Evolutionary conservation across 2,329 filamentous ascomycete genomes (phyloP).

Genomic region (Epichloe gansuensis): DNA sequence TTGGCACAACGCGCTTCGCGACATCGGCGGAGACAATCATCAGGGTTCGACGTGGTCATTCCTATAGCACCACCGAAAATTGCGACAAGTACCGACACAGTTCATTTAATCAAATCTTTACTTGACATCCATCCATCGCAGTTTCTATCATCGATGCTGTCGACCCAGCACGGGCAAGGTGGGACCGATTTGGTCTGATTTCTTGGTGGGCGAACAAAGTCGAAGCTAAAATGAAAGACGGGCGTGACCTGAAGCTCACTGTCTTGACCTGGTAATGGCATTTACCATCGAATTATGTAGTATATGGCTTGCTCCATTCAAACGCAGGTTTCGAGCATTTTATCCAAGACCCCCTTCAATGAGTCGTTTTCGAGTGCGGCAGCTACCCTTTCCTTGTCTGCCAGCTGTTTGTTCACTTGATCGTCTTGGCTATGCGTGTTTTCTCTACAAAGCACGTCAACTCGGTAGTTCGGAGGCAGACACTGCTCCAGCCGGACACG

Average conservation of each 20-base stretch:
- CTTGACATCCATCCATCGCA: too few species aligned
- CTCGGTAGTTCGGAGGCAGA: conserved; percentile 78
- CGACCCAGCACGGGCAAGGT: not conserved
- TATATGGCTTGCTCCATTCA: conserved; percentile 20
- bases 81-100: not conserved
- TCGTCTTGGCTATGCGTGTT: conserved; percentile 92
- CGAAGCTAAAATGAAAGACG: too few species aligned
- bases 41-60: not conserved
- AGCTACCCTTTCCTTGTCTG: conserved; percentile 91
- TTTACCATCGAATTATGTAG: not conserved
- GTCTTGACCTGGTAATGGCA: not conserved
- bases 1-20: not conserved
- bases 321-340: conserved; percentile 83
- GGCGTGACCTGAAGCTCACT: not conserved
- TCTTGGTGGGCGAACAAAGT: not conserved
- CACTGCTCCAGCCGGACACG: conserved; percentile 84
- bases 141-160: too few species aligned
- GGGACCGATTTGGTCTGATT: not conserved
- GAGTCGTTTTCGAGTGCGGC: conserved; percentile 91
- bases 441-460: conserved; percentile 90
- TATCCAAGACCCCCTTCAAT: conserved; percentile 74
- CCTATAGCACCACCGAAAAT: not conserved
- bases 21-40: not conserved
- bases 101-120: too few species aligned
- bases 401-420: conserved; percentile 92